A percentile compares a stretch with the other conserved stretches of the same genome.
Evolutionary conservation across 2,329 filamentous ascomycete species (phyloP).

Genomic region (Clonostachys rhizophaga): DNA sequence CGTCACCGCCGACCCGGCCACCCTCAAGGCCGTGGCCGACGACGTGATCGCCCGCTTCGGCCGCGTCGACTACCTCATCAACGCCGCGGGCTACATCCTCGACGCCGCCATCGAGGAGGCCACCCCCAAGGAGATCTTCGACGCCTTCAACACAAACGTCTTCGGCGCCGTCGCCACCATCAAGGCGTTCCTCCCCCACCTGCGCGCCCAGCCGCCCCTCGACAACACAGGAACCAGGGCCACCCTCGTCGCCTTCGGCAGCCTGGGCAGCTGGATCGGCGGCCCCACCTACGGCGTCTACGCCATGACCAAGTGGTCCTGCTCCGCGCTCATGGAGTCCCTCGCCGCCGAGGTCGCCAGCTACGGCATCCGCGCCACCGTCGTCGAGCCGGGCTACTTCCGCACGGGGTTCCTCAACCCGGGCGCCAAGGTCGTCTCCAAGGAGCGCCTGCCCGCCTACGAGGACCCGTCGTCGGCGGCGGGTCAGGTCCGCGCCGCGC

Average conservation of each 20-base stretch:
- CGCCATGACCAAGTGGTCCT: constrained; percentile 38
- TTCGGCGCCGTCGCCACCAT: constrained; percentile 44
- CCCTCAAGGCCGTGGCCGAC: constrained; percentile 27
- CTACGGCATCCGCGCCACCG: constrained; percentile 34
- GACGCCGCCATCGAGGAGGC: constrained; percentile 34
- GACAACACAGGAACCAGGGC: constrained; percentile 11
- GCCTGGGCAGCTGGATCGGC: constrained; percentile 36
- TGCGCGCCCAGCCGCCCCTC: constrained; percentile 28
- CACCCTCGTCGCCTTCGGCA: constrained; percentile 38
- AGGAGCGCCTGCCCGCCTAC: constrained; percentile 24
- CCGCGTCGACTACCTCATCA: constrained; percentile 41
- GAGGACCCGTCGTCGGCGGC: constrained; percentile 18
- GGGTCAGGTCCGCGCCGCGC: constrained; percentile 13
- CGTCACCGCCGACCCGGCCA: constrained; percentile 30
- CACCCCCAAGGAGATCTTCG: constrained; percentile 25
- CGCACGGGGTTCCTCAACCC: constrained; percentile 41
- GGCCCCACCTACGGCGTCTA: constrained; percentile 30
- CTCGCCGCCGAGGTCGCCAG: constrained; percentile 35
- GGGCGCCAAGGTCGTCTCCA: constrained; percentile 13
- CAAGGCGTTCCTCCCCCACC: constrained; percentile 38
- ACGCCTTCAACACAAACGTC: constrained; percentile 46
- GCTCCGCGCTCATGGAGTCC: constrained; percentile 37
- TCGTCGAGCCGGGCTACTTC: constrained; percentile 49
- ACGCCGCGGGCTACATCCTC: constrained; percentile 39
- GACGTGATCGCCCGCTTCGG: constrained; percentile 22